Percentiles rank a stretch among this genome's conserved stretches.
Evolutionary conservation across 208 protist species (phyloP).

Genomic region (Leptomonas seymouri): DNA sequence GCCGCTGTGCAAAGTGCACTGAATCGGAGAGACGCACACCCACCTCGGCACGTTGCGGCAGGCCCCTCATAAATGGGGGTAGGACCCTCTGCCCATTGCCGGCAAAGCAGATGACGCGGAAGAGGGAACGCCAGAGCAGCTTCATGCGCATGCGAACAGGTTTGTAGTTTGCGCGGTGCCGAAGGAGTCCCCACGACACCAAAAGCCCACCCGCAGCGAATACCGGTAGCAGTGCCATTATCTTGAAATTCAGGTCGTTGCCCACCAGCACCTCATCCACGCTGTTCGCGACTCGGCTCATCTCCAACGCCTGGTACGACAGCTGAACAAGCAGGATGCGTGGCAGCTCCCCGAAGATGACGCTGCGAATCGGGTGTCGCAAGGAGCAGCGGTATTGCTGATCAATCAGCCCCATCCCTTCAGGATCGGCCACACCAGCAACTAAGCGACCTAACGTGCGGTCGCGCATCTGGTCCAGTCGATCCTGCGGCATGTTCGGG

Average conservation of each 20-base stretch:
- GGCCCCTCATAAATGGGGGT: conserved; percentile 12
- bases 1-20: not conserved
- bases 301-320: conserved; percentile 68
- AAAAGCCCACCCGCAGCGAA: conserved; percentile 34
- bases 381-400: conserved; percentile 68
- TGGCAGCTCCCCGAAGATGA: conserved; percentile 69
- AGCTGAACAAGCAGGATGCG: conserved; percentile 79
- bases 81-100: conserved; percentile 18
- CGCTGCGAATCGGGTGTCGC: conserved; percentile 62
- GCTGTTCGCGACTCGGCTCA: conserved; percentile 72
- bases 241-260: conserved; percentile 84
- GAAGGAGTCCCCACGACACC: conserved; percentile 32
- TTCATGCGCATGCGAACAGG: conserved; percentile 63
- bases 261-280: conserved; percentile 83
- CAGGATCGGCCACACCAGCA: conserved; percentile 54
- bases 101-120: conserved; percentile 64
- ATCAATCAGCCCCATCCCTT: conserved; percentile 63
- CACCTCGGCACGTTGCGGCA: not conserved
- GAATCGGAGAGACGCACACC: not conserved
- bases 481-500: conserved; percentile 32
- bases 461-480: conserved; percentile 47
- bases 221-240: conserved; percentile 77
- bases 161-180: conserved; percentile 34
- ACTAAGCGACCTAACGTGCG: conserved; percentile 48
- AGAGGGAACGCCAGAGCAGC: conserved; percentile 61